A percentile compares a stretch with the other conserved stretches of the same genome.
Evolutionary conservation across 2,329 filamentous ascomycete genomes (phyloP).

Genomic region (Macroventuria anomochaeta): DNA sequence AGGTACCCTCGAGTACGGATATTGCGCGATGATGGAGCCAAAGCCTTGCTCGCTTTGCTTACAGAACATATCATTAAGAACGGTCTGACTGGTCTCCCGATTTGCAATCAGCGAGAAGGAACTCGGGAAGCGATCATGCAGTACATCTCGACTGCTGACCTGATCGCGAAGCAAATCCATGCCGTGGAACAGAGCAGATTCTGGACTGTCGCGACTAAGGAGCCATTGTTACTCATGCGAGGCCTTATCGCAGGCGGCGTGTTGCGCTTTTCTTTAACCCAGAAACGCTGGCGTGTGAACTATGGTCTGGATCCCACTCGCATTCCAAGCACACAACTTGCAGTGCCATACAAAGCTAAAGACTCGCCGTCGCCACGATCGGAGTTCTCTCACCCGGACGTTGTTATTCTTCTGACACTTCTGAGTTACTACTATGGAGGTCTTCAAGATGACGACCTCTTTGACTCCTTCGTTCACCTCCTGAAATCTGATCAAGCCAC

Average conservation of each 20-base stretch:
- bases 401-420: slow-evolving; percentile 69
- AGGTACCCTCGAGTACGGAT: slow-evolving; percentile 60
- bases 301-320: slow-evolving; percentile 61
- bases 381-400: slow-evolving; percentile 73
- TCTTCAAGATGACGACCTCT: slow-evolving; percentile 59
- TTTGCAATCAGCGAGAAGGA: slow-evolving; percentile 44
- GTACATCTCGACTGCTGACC: slow-evolving; percentile 55
- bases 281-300: slow-evolving; percentile 70
- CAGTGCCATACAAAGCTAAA: slow-evolving; percentile 71
- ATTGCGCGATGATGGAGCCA: slow-evolving; percentile 50
- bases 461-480: slow-evolving; percentile 56
- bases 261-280: slow-evolving; percentile 59
- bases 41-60: slow-evolving; percentile 34
- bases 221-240: slow-evolving; percentile 57
- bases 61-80: slow-evolving; percentile 50
- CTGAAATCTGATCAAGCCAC: slow-evolving; percentile 59
- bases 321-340: slow-evolving; percentile 60
- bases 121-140: slow-evolving; percentile 45
- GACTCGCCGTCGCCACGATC: slow-evolving; percentile 67
- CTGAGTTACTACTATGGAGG: slow-evolving; percentile 72
- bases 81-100: slow-evolving; percentile 56
- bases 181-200: slow-evolving; percentile 33
- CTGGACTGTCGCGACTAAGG: slow-evolving; percentile 46
- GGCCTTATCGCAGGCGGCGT: slow-evolving; percentile 65
- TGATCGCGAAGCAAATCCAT: slow-evolving; percentile 41